Evolutionary conservation across 345 rosid species (phyloP).

Genomic region (Brassica juncea): DNA sequence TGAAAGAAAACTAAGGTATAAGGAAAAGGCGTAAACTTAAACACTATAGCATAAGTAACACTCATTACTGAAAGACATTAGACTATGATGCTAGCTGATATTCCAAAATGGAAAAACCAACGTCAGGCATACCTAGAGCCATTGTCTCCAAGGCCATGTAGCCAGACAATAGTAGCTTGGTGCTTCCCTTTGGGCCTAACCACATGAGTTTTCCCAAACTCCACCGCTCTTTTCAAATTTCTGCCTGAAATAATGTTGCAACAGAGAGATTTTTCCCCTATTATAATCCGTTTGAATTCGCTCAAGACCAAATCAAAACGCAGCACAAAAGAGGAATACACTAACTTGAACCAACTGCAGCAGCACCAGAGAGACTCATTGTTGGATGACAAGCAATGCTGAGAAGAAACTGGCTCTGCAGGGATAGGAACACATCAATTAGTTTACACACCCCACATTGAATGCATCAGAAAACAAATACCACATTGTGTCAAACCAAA

Average conservation of each 20-base stretch:
- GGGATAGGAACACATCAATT: not conserved
- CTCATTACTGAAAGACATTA: not conserved
- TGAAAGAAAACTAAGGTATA: not conserved
- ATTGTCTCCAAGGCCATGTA: slow-evolving; percentile 97
- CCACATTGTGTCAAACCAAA: not conserved
- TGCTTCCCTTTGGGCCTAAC: slow-evolving; percentile 97
- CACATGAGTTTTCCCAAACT: slow-evolving; percentile 91
- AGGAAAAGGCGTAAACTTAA: slow-evolving; percentile 36
- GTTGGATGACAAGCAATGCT: slow-evolving; percentile 28
- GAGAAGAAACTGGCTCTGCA: not conserved
- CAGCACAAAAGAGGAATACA: slow-evolving; percentile 7
- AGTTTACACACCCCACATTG: not conserved
- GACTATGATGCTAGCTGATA: not conserved
- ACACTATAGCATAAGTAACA: slow-evolving; percentile 13
- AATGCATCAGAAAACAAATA: not conserved
- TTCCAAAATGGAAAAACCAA: not conserved
- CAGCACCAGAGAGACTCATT: slow-evolving; percentile 73
- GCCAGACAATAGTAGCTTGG: slow-evolving; percentile 96
- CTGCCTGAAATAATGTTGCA: slow-evolving; percentile 45
- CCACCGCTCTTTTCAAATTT: slow-evolving; percentile 54
- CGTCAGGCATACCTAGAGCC: slow-evolving; percentile 65
- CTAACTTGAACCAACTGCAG: slow-evolving; percentile 73
- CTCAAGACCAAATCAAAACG: slow-evolving; percentile 1
- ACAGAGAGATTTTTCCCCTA: not conserved
- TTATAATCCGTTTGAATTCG: not conserved